Percentiles rank a stretch among this genome's conserved stretches.
Conservation (phyloP, 257 asterid species). For the Fraxinus americana region DNA sequence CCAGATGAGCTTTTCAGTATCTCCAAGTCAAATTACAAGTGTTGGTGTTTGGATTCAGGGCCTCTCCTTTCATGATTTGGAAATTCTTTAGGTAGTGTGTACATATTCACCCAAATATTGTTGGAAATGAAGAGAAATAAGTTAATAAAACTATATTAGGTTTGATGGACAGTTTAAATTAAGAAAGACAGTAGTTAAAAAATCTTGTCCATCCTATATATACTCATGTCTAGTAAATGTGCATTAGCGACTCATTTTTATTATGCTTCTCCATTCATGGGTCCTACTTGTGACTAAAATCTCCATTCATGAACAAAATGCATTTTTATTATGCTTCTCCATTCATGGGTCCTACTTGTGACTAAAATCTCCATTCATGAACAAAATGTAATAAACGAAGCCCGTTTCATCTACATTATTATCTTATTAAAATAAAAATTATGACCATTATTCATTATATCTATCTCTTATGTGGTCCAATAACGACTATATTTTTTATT, state of each 20-base stretch:
- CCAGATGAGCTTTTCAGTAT: slow-evolving; percentile 47
- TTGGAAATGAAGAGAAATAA: background rate
- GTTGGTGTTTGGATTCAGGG: slow-evolving; percentile 60
- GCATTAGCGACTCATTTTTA: too few species aligned
- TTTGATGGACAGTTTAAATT: background rate
- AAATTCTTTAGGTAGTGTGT: background rate
- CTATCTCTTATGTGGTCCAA: too few species aligned
- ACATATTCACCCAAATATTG: background rate
- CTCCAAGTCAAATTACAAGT: slow-evolving; percentile 47
- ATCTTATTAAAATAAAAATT: too few species aligned
- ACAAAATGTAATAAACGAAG: too few species aligned
- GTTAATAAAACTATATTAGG: background rate
- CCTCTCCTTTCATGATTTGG: background rate
- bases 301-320: background rate
- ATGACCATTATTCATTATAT: too few species aligned
- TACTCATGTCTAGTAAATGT: too few species aligned
- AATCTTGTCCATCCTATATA: too few species aligned
- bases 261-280: too few species aligned
- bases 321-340: too few species aligned
- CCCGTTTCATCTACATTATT: too few species aligned
- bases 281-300: background rate
- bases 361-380: background rate
- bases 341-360: background rate
- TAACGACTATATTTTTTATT: too few species aligned
- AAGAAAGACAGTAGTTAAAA: too few species aligned